These are phyloP conservation scores for Backusella tarrabulga DNA, from an alignment of 192 early-diverging fungal species.

Conservation along the genomic window DNA sequence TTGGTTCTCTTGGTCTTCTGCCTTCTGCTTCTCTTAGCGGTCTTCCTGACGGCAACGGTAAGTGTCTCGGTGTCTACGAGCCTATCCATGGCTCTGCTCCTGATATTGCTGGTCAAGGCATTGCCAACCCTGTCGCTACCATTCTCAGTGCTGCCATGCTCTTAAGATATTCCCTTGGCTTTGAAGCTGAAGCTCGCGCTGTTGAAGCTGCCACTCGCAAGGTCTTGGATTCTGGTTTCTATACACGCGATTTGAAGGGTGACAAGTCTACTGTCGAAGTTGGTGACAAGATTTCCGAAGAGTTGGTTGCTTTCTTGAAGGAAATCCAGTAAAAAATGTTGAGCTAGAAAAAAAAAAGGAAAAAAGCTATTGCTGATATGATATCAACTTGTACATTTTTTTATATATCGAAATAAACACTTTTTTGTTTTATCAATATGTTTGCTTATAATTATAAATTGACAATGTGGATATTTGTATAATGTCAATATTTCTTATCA, in stretches of 20 bases:
- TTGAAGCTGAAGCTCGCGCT: conserved; percentile 87
- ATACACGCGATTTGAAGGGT: conserved; percentile 92
- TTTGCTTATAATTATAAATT: not conserved
- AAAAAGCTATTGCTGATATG: not conserved
- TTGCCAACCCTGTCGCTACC: conserved; percentile 97
- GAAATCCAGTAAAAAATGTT: conserved; percentile 7
- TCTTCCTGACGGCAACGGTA: conserved; percentile 71
- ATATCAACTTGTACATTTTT: conserved; percentile 8
- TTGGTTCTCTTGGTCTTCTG: conserved; percentile 89
- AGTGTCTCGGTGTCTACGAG: conserved; percentile 90
- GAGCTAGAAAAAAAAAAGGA: not conserved
- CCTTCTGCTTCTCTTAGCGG: conserved; percentile 90
- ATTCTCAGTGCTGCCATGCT: conserved; percentile 95
- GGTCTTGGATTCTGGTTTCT: conserved; percentile 82
- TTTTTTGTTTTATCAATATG: not conserved
- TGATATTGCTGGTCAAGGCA: conserved; percentile 96
- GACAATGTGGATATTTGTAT: not conserved
- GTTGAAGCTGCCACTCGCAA: conserved; percentile 90
- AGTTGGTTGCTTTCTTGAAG: conserved; percentile 61
- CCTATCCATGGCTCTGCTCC: conserved; percentile 99
- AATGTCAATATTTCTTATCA: not conserved
- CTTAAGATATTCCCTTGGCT: conserved; percentile 90
- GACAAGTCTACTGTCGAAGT: conserved; percentile 81
- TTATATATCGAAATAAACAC: conserved; percentile 1
- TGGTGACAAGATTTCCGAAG: conserved; percentile 87